These are phyloP conservation scores for Sesbania bispinosa DNA, from an alignment of 306 rosid species.

Conservation along the genomic window DNA sequence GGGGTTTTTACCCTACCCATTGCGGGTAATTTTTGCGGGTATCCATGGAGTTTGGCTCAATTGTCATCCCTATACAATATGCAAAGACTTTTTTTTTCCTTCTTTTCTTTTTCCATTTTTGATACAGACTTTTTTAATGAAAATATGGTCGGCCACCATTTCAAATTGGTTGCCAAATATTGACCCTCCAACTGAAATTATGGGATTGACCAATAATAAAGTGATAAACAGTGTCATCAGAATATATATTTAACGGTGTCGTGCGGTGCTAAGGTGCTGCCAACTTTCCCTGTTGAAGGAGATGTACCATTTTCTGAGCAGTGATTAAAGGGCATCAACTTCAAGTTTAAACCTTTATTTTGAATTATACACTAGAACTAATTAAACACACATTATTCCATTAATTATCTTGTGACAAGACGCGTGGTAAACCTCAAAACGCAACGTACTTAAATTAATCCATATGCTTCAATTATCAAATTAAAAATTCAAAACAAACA, in stretches of 20 bases:
- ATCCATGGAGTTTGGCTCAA: too few species aligned
- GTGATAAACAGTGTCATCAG: constrained; percentile 12
- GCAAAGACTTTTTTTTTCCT: neutral
- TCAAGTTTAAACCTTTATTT: neutral
- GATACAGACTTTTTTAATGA: neutral
- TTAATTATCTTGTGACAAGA: neutral
- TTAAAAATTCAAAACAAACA: neutral
- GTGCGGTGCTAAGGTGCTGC: neutral
- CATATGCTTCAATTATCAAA: neutral
- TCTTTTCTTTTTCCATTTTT: too few species aligned
- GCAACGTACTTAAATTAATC: neutral
- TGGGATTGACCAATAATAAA: constrained; percentile 4
- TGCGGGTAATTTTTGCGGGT: too few species aligned
- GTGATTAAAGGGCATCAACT: constrained; percentile 32
- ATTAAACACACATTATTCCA: neutral
- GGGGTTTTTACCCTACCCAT: too few species aligned
- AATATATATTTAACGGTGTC: neutral
- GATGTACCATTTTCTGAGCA: constrained; percentile 35
- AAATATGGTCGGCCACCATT: neutral
- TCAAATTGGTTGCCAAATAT: neutral
- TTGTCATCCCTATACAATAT: too few species aligned
- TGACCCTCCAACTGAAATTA: constrained; percentile 7
- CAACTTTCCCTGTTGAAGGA: neutral
- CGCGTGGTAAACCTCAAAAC: neutral
- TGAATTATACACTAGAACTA: neutral